Base-by-base conservation (phyloP, 2,329 filamentous ascomycete species). In the Emericellopsis atlantica region DNA sequence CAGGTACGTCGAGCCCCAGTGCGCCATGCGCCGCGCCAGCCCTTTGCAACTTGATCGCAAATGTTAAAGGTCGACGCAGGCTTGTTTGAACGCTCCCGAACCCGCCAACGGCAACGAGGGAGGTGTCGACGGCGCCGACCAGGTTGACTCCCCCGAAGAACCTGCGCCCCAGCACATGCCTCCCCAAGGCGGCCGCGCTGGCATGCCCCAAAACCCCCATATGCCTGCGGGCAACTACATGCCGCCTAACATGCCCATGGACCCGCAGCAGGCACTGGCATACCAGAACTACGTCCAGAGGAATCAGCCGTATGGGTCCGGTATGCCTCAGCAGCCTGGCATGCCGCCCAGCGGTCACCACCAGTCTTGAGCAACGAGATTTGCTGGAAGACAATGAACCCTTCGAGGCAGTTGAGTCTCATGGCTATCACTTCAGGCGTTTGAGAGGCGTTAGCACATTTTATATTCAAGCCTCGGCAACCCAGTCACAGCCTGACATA, bases 21-120 rank as follows among this genome's bases (percentile, higher is more conserved):
- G 34, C 34, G 34, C 34, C 12, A 21, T 9, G 5, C 7, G 16
- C 16, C 34, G 16, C 34, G 26, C 10, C 37, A n/a, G 31, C 21
- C 12, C 9, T 16, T 40, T 36, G 5, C 23, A 9, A n/a, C n/a
- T 22, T 14, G 15, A 7, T 24, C 16, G 9, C 38, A 33, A 5
- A 29, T 31, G n/a, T 22, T 38, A 38, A 38, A 24, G 22, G n/a
- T 14, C 15, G 15, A 22, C 31, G 38, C 52, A 96, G 90, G 89
- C 92, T 40, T 98, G 92, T 59, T 67, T 98, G 46, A 98, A 98
- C 61, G 92, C 92, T 16, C 92, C 92, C 34, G 92, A 98, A 62
- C 89, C 90, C 39, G 72, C 81, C 21, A 76, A 79, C 29, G 84
- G 84, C 55, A 80, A 79, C 54, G 86, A 94, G 57, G 88, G 88